These are phyloP conservation scores for Pichia membranifaciens DNA, from an alignment of 805 yeast genomes.

Conservation along the genomic window DNA sequence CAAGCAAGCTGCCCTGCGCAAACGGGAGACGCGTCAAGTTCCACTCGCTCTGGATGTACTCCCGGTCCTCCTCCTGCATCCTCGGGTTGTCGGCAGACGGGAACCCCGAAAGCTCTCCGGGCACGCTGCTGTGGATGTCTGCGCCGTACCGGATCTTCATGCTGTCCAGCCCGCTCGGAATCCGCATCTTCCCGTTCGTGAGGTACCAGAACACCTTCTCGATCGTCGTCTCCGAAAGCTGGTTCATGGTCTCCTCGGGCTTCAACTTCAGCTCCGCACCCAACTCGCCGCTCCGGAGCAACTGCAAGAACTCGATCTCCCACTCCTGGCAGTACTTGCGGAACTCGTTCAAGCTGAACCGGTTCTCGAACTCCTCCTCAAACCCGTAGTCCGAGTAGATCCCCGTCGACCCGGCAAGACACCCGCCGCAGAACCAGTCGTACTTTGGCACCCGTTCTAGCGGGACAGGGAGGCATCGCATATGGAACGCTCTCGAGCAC, in stretches of 20 bases:
- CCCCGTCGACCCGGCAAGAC: conserved; percentile 56
- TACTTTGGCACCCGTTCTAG: conserved; percentile 46
- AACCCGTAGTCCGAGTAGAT: conserved; percentile 79
- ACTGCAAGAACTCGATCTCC: conserved; percentile 29
- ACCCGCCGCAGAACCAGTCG: conserved; percentile 76
- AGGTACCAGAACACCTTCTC: conserved; percentile 66
- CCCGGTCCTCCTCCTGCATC: conserved; percentile 13
- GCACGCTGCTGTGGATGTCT: conserved; percentile 62
- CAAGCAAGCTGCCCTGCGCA: conserved; percentile 62
- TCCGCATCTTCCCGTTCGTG: conserved; percentile 16
- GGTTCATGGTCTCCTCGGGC: conserved; percentile 13
- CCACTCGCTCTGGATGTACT: conserved; percentile 61
- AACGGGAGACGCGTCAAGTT: conserved; percentile 70
- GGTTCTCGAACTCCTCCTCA: conserved; percentile 54
- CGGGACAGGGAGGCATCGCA: conserved; percentile 49
- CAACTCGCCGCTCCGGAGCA: conserved; percentile 12
- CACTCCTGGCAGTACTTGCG: conserved; percentile 45
- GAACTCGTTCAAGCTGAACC: conserved; percentile 48
- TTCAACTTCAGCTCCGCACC: conserved; percentile 9
- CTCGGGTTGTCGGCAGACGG: conserved; percentile 41
- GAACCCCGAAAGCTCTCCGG: conserved; percentile 70
- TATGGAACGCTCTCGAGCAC: conserved; percentile 67
- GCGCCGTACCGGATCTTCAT: conserved; percentile 77
- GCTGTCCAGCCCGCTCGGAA: conserved; percentile 30
- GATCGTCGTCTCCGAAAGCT: conserved; percentile 38